Conservation (phyloP, 305 asterid genomes). For the Solanum hybrid region DNA sequence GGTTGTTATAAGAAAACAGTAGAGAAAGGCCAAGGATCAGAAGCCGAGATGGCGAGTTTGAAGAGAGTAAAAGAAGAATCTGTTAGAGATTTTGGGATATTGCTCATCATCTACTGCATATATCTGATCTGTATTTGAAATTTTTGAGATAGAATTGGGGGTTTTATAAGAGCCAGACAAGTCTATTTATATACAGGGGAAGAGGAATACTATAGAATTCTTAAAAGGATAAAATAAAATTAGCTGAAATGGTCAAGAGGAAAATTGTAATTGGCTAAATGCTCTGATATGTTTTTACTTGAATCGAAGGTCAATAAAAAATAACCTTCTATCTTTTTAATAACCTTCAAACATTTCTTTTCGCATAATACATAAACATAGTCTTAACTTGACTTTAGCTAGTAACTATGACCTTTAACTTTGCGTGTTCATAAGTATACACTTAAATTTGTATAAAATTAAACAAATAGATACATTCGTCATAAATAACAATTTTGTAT, state of each 20-base stretch:
- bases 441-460: too few species aligned
- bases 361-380: too few species aligned
- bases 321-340: too few species aligned
- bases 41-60: slow-evolving; percentile 63
- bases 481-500: too few species aligned
- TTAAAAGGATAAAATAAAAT: neutral
- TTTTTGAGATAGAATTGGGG: neutral
- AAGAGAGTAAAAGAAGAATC: slow-evolving; percentile 49
- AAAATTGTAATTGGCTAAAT: neutral
- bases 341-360: too few species aligned
- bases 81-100: slow-evolving; percentile 56
- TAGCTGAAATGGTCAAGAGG: neutral
- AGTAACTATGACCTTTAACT: too few species aligned
- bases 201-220: neutral
- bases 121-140: neutral
- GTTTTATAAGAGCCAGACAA: neutral
- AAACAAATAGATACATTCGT: too few species aligned
- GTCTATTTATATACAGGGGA: neutral
- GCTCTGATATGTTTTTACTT: neutral
- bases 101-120: slow-evolving; percentile 35
- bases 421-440: too few species aligned
- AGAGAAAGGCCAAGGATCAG: slow-evolving; percentile 86
- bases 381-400: too few species aligned
- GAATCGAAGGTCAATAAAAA: too few species aligned
- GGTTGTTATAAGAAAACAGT: neutral